Conservation (phyloP, 371 early-diverging fungal genomes). For the Dichotomocladium elegans region DNA sequence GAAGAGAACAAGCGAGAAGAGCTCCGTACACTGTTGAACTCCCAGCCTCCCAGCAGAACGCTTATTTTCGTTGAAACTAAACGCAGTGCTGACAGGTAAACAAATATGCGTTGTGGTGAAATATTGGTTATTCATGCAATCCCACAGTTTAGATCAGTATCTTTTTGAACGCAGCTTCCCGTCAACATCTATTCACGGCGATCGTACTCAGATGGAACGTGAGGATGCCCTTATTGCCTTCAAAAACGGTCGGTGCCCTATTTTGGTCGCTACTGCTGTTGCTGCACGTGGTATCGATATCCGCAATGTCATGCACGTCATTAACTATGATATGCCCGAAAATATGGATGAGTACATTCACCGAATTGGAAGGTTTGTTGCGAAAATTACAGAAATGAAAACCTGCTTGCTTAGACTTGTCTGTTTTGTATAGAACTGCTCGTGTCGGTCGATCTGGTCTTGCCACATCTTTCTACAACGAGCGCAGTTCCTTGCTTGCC, state of each 20-base stretch:
- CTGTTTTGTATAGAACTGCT: constrained; percentile 56
- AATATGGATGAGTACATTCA: constrained; percentile 85
- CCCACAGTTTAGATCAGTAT: constrained; percentile 59
- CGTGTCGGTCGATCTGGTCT: constrained; percentile 71
- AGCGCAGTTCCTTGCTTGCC: constrained; percentile 41
- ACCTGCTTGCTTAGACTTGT: no score
- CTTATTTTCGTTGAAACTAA: constrained; percentile 88
- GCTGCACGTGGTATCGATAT: constrained; percentile 93
- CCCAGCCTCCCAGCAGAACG: constrained; percentile 53
- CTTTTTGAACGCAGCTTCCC: constrained; percentile 67
- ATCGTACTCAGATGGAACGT: constrained; percentile 75
- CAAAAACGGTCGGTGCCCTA: constrained; percentile 68
- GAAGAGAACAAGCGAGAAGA: constrained; percentile 53
- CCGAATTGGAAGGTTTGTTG: constrained; percentile 68
- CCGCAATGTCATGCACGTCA: constrained; percentile 76
- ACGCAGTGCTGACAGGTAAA: constrained; percentile 71
- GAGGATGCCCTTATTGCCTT: constrained; percentile 78
- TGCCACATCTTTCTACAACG: constrained; percentile 75
- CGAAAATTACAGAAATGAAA: background rate
- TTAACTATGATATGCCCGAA: constrained; percentile 81
- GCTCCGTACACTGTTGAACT: constrained; percentile 29
- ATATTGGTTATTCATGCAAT: background rate
- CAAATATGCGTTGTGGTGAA: constrained; percentile 5
- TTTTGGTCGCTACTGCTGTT: constrained; percentile 91
- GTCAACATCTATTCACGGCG: constrained; percentile 72